These are phyloP conservation scores for Lipomyces kockii DNA, from an alignment of 805 yeast species.

Conservation along the genomic window DNA sequence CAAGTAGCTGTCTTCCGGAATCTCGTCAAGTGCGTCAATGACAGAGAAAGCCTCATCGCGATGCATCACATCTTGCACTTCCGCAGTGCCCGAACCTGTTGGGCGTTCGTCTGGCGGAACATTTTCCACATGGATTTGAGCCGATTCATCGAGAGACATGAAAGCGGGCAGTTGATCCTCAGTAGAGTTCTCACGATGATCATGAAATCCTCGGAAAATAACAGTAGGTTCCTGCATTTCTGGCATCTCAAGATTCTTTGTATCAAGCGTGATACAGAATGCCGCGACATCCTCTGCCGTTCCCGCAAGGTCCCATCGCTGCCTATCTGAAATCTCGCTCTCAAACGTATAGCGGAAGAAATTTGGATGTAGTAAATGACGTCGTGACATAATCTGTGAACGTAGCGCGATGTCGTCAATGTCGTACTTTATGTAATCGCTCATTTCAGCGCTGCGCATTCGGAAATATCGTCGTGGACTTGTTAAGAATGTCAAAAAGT, in stretches of 20 bases:
- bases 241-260: conserved; percentile 33
- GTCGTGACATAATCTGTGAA: conserved; percentile 44
- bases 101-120: neutral
- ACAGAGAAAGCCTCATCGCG: neutral
- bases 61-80: neutral
- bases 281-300: conserved; percentile 48
- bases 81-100: no score
- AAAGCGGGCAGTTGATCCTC: conserved; percentile 9
- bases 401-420: conserved; percentile 44
- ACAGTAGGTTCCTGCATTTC: conserved; percentile 29
- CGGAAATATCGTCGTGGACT: conserved; percentile 50
- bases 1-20: conserved; percentile 22
- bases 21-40: conserved; percentile 17
- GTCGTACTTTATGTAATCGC: conserved; percentile 38
- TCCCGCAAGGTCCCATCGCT: conserved; percentile 44
- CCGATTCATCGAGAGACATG: conserved; percentile 3
- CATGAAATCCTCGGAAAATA: conserved; percentile 31
- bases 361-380: conserved; percentile 57
- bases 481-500: conserved; percentile 51
- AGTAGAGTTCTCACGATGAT: conserved; percentile 20
- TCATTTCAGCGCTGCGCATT: conserved; percentile 27
- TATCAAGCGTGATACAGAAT: conserved; percentile 42
- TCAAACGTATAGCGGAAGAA: conserved; percentile 47
- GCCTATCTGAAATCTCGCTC: conserved; percentile 46
- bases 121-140: conserved; percentile 1